Conservation (phyloP, 352 stramenopile genomes). For the Pythium phragmiticola region DNA sequence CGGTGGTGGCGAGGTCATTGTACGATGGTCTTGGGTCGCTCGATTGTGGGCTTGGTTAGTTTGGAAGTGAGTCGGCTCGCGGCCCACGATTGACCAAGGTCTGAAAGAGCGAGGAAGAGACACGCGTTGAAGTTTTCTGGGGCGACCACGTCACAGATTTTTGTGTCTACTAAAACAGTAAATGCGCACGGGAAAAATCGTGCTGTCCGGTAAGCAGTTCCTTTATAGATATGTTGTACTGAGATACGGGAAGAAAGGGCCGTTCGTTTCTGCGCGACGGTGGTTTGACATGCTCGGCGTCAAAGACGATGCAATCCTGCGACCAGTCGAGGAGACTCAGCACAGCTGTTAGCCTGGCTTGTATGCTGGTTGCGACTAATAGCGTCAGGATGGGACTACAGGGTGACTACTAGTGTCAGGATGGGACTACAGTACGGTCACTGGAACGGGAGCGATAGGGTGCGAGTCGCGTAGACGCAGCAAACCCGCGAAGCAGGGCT, state of each 20-base stretch:
- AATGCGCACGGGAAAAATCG: neutral
- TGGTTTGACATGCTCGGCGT: constrained; percentile 8
- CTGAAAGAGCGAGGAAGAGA: neutral
- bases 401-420: no score
- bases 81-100: no score
- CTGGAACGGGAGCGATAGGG: no score
- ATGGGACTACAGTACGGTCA: no score
- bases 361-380: neutral
- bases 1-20: constrained; percentile 4
- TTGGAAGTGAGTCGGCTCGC: neutral
- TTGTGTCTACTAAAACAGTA: neutral
- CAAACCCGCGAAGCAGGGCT: no score
- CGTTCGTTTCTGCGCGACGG: neutral
- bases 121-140: constrained; percentile 15
- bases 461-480: no score
- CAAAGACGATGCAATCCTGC: neutral
- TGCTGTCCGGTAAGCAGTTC: no score
- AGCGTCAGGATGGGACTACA: no score
- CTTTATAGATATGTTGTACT: no score
- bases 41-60: neutral
- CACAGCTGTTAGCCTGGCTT: no score
- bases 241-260: neutral
- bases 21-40: neutral
- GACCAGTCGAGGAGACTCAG: no score
- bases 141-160: neutral